These are phyloP conservation scores for Neophaeococcomyces aloes DNA, from an alignment of 2,329 filamentous ascomycete species.

Conservation along the genomic window DNA sequence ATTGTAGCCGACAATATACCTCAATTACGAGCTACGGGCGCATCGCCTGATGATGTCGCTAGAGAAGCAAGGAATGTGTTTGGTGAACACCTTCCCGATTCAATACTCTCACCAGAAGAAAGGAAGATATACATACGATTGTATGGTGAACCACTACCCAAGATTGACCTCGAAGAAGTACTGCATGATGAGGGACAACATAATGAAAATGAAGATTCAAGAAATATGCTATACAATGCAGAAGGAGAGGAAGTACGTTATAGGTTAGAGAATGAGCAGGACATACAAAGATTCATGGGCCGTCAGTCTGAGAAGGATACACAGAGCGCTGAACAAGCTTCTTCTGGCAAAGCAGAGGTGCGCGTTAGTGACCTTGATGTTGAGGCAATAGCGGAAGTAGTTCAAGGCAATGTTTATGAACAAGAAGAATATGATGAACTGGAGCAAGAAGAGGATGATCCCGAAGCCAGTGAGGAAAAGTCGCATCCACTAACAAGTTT, in stretches of 20 bases:
- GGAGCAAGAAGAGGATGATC: constrained; percentile 28
- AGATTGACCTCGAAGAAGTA: constrained; percentile 23
- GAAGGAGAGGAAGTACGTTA: constrained; percentile 29
- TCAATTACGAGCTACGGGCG: constrained; percentile 12
- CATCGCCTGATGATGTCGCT: constrained; percentile 52
- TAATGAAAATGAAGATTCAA: constrained; percentile 25
- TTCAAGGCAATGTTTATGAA: constrained; percentile 35
- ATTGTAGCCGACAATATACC: constrained; percentile 9
- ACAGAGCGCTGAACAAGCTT: constrained; percentile 18
- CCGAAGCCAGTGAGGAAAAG: constrained; percentile 39
- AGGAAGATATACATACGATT: constrained; percentile 65
- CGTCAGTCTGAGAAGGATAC: constrained; percentile 25
- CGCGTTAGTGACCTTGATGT: constrained; percentile 18
- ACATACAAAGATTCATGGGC: constrained; percentile 19
- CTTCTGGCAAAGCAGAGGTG: constrained; percentile 11
- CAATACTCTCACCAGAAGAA: constrained; percentile 59
- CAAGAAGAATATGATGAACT: constrained; percentile 31
- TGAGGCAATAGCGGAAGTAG: constrained; percentile 26
- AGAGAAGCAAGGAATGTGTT: constrained; percentile 63
- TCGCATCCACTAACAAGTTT: constrained; percentile 63
- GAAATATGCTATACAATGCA: constrained; percentile 28
- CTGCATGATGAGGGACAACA: constrained; percentile 23
- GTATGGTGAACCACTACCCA: constrained; percentile 57
- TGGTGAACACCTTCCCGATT: constrained; percentile 64
- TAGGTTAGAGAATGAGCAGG: constrained; percentile 26